Evolutionary conservation across 2,329 filamentous ascomycete genomes (phyloP), one percentile per base, ranked within the genome.

Genomic region (Apiospora pterosperma): DNA sequence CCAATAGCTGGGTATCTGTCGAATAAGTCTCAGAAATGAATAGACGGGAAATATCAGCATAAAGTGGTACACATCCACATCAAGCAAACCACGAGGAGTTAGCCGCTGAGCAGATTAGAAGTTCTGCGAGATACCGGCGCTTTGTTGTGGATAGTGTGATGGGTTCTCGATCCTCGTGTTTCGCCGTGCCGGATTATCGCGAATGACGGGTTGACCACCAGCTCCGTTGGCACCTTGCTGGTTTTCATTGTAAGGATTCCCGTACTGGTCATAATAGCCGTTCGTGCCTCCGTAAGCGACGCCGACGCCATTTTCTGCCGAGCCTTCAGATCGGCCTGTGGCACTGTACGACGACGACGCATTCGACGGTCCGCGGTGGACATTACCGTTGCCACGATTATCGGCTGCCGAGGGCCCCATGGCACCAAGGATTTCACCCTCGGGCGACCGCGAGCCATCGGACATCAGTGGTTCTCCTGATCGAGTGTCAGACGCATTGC

Each of bases 151-250:
- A 73, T 92, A 96, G 67, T 96, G 92, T 55, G 92, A 88, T 2
- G 93, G 90, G 75, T 91, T 97, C 80, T 98, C 94, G 73, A 99
- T 98, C 67, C 94, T 88, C 14, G 96, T 97, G 80, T 97, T 97
- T 69, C 96, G 88, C 70, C 96, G 85, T 34, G 96, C 96, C 68
- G 91, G 90, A 69, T 98, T 96, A 76, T 99, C 96, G 64, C 94
- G 88, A 69, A 99, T 97, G 62, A 99, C 87, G 1, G 96, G 93
- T 73, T 92, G 90, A 64, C 81, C 82, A 41, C 77, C 77, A 64
- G 79, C 73, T 71, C 84, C 84, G 36, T 80, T 77, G 31, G 77
- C 77, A 39, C 74, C 75, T 70, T 76, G 74, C 63, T 75, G 75
- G 21, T 71, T 73, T 16, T 85, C 82, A 21, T 74, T 77, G 70